Percentiles rank a stretch among this genome's conserved stretches.
Conservation (phyloP, 2,329 filamentous ascomycete genomes). For the Cladosporium sp. region DNA sequence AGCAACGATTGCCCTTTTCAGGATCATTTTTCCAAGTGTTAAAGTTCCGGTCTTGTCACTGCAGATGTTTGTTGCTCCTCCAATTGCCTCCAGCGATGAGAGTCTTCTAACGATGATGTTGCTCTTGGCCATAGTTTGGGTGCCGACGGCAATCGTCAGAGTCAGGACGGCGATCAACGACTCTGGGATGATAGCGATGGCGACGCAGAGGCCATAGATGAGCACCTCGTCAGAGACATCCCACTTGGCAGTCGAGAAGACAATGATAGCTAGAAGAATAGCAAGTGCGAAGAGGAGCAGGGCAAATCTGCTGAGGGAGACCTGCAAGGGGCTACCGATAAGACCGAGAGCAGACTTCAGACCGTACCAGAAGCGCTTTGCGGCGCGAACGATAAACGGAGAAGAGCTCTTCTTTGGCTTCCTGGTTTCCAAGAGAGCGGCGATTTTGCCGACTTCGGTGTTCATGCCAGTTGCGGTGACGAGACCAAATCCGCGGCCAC, state of each 20-base stretch:
- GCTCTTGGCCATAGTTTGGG: slow-evolving; percentile 54
- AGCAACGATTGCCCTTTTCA: slow-evolving; percentile 53
- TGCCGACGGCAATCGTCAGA: slow-evolving; percentile 57
- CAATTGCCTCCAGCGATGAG: slow-evolving; percentile 55
- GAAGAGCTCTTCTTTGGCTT: slow-evolving; percentile 1
- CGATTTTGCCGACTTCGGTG: slow-evolving; percentile 62
- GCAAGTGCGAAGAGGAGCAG: slow-evolving; percentile 69
- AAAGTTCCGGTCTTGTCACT: slow-evolving; percentile 60
- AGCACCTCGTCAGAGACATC: slow-evolving; percentile 33
- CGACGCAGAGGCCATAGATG: slow-evolving; percentile 40
- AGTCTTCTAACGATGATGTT: slow-evolving; percentile 59
- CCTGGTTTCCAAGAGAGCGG: slow-evolving; percentile 30
- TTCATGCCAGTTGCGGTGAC: slow-evolving; percentile 52
- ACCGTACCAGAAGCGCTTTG: slow-evolving; percentile 4
- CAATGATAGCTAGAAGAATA: slow-evolving; percentile 59
- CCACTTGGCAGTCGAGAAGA: slow-evolving; percentile 52
- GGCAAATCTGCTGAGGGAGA: slow-evolving; percentile 75
- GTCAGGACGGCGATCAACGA: slow-evolving; percentile 58
- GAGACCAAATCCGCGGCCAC: slow-evolving; percentile 55
- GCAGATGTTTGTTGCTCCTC: slow-evolving; percentile 58
- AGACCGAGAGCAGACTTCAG: slow-evolving; percentile 7
- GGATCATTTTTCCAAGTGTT: slow-evolving; percentile 50
- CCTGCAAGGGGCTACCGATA: slow-evolving; percentile 70
- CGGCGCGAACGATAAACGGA: slow-evolving; percentile 4
- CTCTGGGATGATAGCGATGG: slow-evolving; percentile 39